These are phyloP conservation scores for Kitagawia praeruptora DNA, from an alignment of 129 eudicot genomes.

Conservation along the genomic window DNA sequence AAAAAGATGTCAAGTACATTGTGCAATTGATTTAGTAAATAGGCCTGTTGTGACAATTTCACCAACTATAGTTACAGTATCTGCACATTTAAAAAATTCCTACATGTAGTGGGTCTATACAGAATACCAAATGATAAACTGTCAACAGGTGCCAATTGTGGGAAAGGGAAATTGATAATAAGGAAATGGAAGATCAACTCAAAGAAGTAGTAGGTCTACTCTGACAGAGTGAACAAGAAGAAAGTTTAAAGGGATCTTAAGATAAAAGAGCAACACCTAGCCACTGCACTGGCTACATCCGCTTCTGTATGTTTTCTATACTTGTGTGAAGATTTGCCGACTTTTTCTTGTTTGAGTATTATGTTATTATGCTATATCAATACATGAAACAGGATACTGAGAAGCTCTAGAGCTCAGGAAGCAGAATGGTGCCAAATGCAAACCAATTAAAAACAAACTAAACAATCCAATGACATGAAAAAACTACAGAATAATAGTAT, in stretches of 20 bases:
- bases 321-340: neutral
- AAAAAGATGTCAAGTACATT: too few relatives aligned
- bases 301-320: slow-evolving; percentile 40
- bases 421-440: neutral
- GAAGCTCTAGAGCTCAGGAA: neutral
- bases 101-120: neutral
- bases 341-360: neutral
- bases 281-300: slow-evolving; percentile 56
- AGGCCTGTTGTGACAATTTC: too few relatives aligned
- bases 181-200: slow-evolving; percentile 96
- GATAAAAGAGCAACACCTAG: slow-evolving; percentile 59
- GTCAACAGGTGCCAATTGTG: slow-evolving; percentile 72
- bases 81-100: neutral
- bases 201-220: slow-evolving; percentile 82
- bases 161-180: slow-evolving; percentile 75
- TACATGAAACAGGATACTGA: too few relatives aligned
- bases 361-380: neutral
- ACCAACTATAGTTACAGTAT: neutral
- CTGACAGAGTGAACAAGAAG: slow-evolving; percentile 85
- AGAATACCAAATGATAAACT: slow-evolving; percentile 7
- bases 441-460: neutral
- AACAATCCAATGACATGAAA: too few relatives aligned
- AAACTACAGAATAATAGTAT: too few relatives aligned
- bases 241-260: slow-evolving; percentile 82
- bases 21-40: too few relatives aligned